Evolutionary conservation across 2,329 filamentous ascomycete genomes (phyloP).

Genomic region (Trichoderma lentiforme): DNA sequence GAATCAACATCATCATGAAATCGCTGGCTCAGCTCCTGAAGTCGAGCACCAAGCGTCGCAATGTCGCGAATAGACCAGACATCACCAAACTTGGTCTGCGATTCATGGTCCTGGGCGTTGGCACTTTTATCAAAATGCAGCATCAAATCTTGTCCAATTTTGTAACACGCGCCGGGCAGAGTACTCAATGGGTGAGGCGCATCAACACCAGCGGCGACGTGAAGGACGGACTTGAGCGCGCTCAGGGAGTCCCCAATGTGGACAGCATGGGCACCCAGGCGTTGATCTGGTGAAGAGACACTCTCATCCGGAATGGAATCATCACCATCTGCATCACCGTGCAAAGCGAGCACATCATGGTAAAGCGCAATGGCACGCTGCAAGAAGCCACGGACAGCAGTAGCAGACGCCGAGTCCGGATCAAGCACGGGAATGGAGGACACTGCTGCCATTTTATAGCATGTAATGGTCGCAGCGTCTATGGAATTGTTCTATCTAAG

Average conservation of each 20-base stretch:
- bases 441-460: constrained; percentile 33
- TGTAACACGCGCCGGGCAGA: constrained; percentile 22
- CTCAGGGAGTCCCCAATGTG: not conserved
- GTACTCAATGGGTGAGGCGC: not conserved
- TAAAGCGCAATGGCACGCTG: constrained; percentile 19
- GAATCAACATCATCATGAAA: constrained; percentile 19
- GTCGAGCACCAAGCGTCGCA: constrained; percentile 21
- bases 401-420: constrained; percentile 7
- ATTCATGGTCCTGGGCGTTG: not conserved
- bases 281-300: not conserved
- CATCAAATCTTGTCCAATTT: constrained; percentile 27
- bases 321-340: constrained; percentile 1
- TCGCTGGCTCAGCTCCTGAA: constrained; percentile 20
- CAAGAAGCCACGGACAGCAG: constrained; percentile 24
- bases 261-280: not conserved
- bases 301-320: not conserved
- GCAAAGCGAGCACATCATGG: constrained; percentile 4
- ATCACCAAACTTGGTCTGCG: constrained; percentile 14
- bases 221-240: not conserved
- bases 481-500: constrained; percentile 19
- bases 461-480: constrained; percentile 28
- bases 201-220: not conserved
- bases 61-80: constrained; percentile 24
- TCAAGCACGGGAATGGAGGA: not conserved
- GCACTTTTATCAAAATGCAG: constrained; percentile 23